phyloP scores from a whole-genome alignment of 208 protist genomes.

The Angomonas ambiguus region DNA sequence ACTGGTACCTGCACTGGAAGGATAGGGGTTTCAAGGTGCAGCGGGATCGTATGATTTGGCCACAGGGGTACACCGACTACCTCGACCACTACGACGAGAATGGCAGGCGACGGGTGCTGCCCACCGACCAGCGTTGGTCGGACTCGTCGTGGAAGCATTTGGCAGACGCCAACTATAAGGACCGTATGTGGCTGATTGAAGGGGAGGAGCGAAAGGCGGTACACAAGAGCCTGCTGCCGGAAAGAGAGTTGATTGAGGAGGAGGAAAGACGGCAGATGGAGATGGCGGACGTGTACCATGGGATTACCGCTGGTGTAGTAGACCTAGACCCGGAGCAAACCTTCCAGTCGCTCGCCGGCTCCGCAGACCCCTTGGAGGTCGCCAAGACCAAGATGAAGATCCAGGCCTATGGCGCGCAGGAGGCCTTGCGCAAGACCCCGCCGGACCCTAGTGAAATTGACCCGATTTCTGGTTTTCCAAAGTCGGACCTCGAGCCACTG shows the following conservation, averaged over 20 bases:
- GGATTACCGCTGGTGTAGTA: constrained; percentile 68
- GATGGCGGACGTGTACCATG: constrained; percentile 76
- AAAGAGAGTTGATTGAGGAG: constrained; percentile 57
- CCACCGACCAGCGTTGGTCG: constrained; percentile 83
- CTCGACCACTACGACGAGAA: constrained; percentile 88
- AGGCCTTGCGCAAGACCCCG: constrained; percentile 39
- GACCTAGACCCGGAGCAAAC: constrained; percentile 85
- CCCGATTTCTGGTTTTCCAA: constrained; percentile 74
- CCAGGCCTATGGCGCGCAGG: constrained; percentile 67
- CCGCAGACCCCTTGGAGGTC: constrained; percentile 77
- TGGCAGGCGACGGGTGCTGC: constrained; percentile 75
- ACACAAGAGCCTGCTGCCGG: constrained; percentile 68
- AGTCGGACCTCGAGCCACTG: constrained; percentile 66
- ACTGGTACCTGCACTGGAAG: constrained; percentile 91
- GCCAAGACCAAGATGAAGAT: constrained; percentile 87
- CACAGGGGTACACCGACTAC: constrained; percentile 89
- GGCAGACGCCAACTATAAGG: constrained; percentile 78
- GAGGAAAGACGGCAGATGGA: constrained; percentile 78
- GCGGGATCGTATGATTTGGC: constrained; percentile 90
- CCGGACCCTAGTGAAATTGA: constrained; percentile 36
- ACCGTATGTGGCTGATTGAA: constrained; percentile 90
- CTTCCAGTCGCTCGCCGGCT: constrained; percentile 79
- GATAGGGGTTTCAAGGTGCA: constrained; percentile 84
- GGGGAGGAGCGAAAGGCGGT: constrained; percentile 82
- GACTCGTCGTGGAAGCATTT: constrained; percentile 89